These are phyloP conservation scores for Xylaria sp. DNA, from an alignment of 2,329 filamentous ascomycete species.

Conservation along the genomic window DNA sequence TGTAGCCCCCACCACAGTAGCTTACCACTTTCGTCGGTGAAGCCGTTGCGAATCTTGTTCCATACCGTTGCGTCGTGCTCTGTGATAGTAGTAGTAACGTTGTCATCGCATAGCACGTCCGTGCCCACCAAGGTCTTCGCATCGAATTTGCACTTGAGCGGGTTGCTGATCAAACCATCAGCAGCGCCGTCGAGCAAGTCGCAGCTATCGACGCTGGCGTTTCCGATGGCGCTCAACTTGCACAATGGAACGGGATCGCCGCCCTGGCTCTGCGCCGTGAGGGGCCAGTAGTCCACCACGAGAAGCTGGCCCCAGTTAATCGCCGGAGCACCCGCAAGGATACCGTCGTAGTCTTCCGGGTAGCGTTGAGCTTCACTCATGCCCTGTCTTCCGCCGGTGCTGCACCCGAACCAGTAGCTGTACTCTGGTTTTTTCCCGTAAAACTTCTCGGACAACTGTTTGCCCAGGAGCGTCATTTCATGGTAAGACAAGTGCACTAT, in stretches of 20 bases:
- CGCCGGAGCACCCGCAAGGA: conserved; percentile 57
- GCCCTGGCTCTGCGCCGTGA: conserved; percentile 46
- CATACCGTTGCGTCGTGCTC: conserved; percentile 36
- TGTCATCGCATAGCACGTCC: conserved; percentile 46
- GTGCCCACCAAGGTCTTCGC: conserved; percentile 53
- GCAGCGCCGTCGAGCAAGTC: conserved; percentile 60
- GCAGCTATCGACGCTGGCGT: conserved; percentile 59
- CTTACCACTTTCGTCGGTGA: conserved; percentile 33
- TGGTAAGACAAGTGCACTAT: conserved; percentile 53
- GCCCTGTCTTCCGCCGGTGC: conserved; percentile 66
- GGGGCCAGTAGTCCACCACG: conserved; percentile 53
- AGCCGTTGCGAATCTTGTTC: conserved; percentile 40
- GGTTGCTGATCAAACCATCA: conserved; percentile 60
- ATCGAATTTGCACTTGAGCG: conserved; percentile 55
- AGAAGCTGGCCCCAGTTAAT: conserved; percentile 41
- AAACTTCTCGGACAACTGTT: conserved; percentile 59
- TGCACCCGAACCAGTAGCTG: conserved; percentile 67
- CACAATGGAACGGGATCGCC: conserved; percentile 41
- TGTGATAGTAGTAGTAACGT: conserved; percentile 49
- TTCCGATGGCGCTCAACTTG: conserved; percentile 47
- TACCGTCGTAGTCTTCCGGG: conserved; percentile 65
- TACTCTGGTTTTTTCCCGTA: conserved; percentile 58
- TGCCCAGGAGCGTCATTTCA: conserved; percentile 61
- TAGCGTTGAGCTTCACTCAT: conserved; percentile 62
- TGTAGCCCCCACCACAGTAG: conserved; percentile 40